Evolutionary conservation across 1,139 yeast genomes (phyloP).

Genomic region (Hansenula sp.): DNA sequence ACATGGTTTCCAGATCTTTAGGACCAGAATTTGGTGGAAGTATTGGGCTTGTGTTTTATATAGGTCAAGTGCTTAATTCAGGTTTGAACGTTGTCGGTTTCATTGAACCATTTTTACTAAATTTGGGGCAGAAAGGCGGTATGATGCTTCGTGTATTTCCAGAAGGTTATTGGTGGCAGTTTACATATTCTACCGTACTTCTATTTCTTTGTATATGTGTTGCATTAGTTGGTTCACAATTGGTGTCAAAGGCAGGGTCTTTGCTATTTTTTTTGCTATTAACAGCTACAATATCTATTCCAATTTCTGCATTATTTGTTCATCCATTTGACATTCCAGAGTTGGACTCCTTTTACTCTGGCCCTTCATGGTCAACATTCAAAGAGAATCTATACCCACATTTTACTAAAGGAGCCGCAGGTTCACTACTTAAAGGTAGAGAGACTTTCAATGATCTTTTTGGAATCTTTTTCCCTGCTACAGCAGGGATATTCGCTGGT

Average conservation of each 20-base stretch:
- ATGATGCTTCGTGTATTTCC: slow-evolving; percentile 50
- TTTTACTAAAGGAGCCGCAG: slow-evolving; percentile 89
- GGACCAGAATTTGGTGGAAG: slow-evolving; percentile 88
- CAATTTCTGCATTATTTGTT: slow-evolving; percentile 66
- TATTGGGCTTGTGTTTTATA: slow-evolving; percentile 69
- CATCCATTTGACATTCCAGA: slow-evolving; percentile 51
- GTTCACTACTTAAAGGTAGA: slow-evolving; percentile 59
- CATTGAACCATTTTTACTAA: slow-evolving; percentile 66
- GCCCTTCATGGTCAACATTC: slow-evolving; percentile 65
- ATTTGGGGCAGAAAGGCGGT: slow-evolving; percentile 52
- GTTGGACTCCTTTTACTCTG: slow-evolving; percentile 56
- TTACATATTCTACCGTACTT: slow-evolving; percentile 60
- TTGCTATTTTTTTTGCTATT: slow-evolving; percentile 65
- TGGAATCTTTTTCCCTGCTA: slow-evolving; percentile 96
- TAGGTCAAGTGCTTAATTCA: slow-evolving; percentile 73
- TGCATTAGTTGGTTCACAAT: slow-evolving; percentile 76
- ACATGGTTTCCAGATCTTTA: slow-evolving; percentile 72
- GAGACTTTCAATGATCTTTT: slow-evolving; percentile 82
- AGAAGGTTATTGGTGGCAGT: slow-evolving; percentile 49
- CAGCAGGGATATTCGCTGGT: slow-evolving; percentile 98
- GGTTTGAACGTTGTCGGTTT: slow-evolving; percentile 79
- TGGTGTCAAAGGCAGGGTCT: slow-evolving; percentile 83
- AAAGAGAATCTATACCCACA: slow-evolving; percentile 65
- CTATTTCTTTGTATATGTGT: slow-evolving; percentile 70
- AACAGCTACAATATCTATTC: slow-evolving; percentile 75